Percentiles rank a stretch among this genome's conserved stretches.
phyloP scores from a whole-genome alignment of 805 yeast genomes.

The Metschnikowia vanudenii region DNA sequence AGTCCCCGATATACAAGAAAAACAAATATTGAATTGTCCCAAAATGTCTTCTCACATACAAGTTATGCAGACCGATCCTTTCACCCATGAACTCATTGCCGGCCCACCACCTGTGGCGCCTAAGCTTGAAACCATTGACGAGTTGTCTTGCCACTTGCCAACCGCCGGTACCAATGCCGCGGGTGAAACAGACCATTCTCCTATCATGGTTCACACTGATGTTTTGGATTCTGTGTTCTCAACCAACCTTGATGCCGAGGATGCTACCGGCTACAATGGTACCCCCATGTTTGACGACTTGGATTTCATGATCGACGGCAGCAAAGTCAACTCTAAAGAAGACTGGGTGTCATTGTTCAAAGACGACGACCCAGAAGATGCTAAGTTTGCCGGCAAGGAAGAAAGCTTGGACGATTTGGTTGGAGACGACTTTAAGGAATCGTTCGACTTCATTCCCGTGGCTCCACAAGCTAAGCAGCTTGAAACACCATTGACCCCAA shows the following conservation, averaged over 20 bases:
- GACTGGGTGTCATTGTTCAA: slow-evolving; percentile 66
- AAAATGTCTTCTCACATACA: slow-evolving; percentile 20
- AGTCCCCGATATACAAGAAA: neutral
- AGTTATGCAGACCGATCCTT: slow-evolving; percentile 19
- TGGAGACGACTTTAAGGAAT: slow-evolving; percentile 20
- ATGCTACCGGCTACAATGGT: slow-evolving; percentile 29
- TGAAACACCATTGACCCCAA: slow-evolving; percentile 24
- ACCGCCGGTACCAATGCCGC: slow-evolving; percentile 16
- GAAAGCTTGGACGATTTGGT: slow-evolving; percentile 24
- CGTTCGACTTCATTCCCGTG: slow-evolving; percentile 21
- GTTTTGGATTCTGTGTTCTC: slow-evolving; percentile 53
- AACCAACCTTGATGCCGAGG: slow-evolving; percentile 34
- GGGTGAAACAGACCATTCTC: slow-evolving; percentile 30
- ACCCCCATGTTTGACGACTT: slow-evolving; percentile 64
- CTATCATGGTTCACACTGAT: slow-evolving; percentile 52
- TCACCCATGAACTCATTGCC: slow-evolving; percentile 14
- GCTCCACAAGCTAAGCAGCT: slow-evolving; percentile 24
- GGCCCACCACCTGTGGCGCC: slow-evolving; percentile 14
- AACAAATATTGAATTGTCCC: slow-evolving; percentile 2
- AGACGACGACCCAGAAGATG: slow-evolving; percentile 18
- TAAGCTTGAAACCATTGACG: slow-evolving; percentile 24
- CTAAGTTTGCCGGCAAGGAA: slow-evolving; percentile 13
- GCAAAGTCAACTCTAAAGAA: slow-evolving; percentile 39
- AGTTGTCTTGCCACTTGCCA: slow-evolving; percentile 30
- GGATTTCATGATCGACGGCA: slow-evolving; percentile 42